Evolutionary conservation across 2,329 filamentous ascomycete species (phyloP).

Genomic region (Calycina herbarum): DNA sequence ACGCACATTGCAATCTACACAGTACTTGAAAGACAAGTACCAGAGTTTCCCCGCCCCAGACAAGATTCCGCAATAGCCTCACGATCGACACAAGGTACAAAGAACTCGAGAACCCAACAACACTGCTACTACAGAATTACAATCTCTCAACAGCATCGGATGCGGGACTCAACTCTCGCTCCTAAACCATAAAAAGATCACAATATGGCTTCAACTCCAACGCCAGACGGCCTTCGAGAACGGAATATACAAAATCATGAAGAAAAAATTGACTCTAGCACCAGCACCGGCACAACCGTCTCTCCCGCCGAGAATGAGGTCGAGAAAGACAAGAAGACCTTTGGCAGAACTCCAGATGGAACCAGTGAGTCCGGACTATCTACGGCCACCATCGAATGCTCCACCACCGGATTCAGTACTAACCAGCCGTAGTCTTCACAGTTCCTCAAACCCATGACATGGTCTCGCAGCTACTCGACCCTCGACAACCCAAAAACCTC

Average conservation of each 20-base stretch:
- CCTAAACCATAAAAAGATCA: slow-evolving; percentile 21
- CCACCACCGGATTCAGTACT: neutral
- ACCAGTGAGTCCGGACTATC: slow-evolving; percentile 63
- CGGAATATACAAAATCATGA: slow-evolving; percentile 20
- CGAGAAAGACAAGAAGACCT: slow-evolving; percentile 70
- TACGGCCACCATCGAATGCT: too few relatives aligned
- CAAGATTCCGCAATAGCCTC: neutral
- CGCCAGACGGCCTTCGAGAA: slow-evolving; percentile 32
- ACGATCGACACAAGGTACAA: neutral
- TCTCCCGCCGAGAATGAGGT: slow-evolving; percentile 33
- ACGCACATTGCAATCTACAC: neutral
- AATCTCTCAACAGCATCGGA: slow-evolving; percentile 13
- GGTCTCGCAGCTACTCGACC: slow-evolving; percentile 95
- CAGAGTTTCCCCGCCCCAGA: slow-evolving; percentile 10
- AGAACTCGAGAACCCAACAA: neutral
- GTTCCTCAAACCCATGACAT: slow-evolving; percentile 97
- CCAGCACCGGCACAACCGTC: slow-evolving; percentile 21
- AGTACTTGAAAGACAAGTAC: neutral
- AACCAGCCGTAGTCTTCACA: slow-evolving; percentile 70
- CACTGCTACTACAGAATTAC: neutral
- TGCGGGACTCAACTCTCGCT: slow-evolving; percentile 16
- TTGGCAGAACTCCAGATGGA: slow-evolving; percentile 86
- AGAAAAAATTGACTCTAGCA: slow-evolving; percentile 17
- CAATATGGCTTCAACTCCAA: slow-evolving; percentile 1
- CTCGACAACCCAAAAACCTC: slow-evolving; percentile 90